These are phyloP conservation scores for Penicillium sp. DNA, from an alignment of 2,329 filamentous ascomycete species.

Conservation along the genomic window DNA sequence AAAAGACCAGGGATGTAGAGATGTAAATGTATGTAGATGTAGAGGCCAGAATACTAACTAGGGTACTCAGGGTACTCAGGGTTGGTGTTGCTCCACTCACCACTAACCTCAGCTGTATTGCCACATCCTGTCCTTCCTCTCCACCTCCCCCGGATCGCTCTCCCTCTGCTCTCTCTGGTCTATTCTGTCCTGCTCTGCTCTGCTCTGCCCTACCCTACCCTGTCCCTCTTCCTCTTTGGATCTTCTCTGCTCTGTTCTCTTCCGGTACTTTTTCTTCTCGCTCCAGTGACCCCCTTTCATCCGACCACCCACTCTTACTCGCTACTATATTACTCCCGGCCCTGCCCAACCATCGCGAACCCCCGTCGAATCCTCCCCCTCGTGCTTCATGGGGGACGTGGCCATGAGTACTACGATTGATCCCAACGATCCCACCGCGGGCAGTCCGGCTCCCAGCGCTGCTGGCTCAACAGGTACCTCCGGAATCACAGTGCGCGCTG, in stretches of 20 bases:
- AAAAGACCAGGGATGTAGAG: too few species aligned
- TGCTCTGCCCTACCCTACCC: background rate
- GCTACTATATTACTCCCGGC: slow-evolving; percentile 7
- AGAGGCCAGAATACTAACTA: too few species aligned
- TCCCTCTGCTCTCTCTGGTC: background rate
- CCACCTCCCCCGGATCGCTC: slow-evolving; percentile 3
- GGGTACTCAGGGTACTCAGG: too few species aligned
- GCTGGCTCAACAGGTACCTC: slow-evolving; percentile 41
- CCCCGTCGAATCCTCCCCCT: slow-evolving; percentile 3
- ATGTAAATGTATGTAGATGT: too few species aligned
- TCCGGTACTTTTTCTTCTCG: slow-evolving; percentile 25
- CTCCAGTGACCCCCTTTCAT: slow-evolving; percentile 5
- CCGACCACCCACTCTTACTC: background rate
- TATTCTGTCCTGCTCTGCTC: background rate
- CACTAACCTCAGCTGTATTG: too few species aligned
- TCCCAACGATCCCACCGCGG: slow-evolving; percentile 28
- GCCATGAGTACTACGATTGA: slow-evolving; percentile 41
- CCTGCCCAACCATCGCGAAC: slow-evolving; percentile 6
- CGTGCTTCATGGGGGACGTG: slow-evolving; percentile 29
- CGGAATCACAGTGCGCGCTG: slow-evolving; percentile 38
- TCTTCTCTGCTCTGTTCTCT: background rate
- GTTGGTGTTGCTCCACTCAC: too few species aligned
- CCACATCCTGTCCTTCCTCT: slow-evolving; percentile 1
- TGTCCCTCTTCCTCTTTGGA: background rate
- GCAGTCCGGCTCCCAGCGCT: slow-evolving; percentile 39